These are phyloP conservation scores for Spathaspora sp. DNA, from an alignment of 1,139 yeast species.

Conservation along the genomic window DNA sequence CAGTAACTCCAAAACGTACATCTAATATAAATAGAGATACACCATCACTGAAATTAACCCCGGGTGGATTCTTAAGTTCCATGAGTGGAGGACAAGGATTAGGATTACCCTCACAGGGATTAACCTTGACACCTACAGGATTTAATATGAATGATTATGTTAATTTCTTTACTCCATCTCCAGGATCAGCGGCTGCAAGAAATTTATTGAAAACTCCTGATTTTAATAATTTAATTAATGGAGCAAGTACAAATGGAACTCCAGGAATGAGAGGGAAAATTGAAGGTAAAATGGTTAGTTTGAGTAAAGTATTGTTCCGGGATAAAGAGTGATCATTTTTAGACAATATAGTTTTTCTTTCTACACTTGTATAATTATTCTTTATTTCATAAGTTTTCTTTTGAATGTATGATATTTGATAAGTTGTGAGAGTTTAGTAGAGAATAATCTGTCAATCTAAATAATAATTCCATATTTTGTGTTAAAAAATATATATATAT, in stretches of 20 bases:
- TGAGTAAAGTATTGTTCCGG: slow-evolving; percentile 35
- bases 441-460: too few relatives aligned
- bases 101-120: slow-evolving; percentile 45
- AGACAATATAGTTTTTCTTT: background rate
- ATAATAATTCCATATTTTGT: too few relatives aligned
- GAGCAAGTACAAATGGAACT: slow-evolving; percentile 12
- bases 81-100: slow-evolving; percentile 17
- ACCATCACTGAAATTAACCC: slow-evolving; percentile 47
- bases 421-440: too few relatives aligned
- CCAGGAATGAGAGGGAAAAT: slow-evolving; percentile 19
- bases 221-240: slow-evolving; percentile 32
- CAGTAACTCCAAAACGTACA: slow-evolving; percentile 45
- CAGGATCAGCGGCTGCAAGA: slow-evolving; percentile 40
- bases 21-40: slow-evolving; percentile 27
- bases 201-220: slow-evolving; percentile 45
- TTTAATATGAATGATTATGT: slow-evolving; percentile 84
- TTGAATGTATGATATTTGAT: background rate
- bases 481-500: too few relatives aligned
- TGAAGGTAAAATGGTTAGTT: slow-evolving; percentile 47
- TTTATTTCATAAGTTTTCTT: background rate
- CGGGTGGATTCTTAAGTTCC: slow-evolving; percentile 30
- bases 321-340: slow-evolving; percentile 10
- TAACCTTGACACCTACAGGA: slow-evolving; percentile 61
- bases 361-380: slow-evolving; percentile 2
- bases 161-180: slow-evolving; percentile 75